Conservation (phyloP, 805 yeast genomes). For the Saturnispora quitensis region DNA sequence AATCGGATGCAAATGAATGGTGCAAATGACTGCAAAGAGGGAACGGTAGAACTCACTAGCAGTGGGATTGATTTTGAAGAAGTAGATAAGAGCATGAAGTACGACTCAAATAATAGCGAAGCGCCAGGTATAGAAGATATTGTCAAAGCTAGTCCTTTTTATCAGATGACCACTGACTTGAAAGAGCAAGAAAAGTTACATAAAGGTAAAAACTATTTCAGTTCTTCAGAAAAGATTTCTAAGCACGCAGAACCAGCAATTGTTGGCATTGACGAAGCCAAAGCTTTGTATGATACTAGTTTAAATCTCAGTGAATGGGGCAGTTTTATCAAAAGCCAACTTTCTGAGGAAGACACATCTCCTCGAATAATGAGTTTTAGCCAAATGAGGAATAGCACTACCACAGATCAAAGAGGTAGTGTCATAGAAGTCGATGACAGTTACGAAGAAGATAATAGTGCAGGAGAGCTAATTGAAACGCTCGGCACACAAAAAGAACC, state of each 20-base stretch:
- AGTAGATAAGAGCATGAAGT: neutral
- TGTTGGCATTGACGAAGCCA: neutral
- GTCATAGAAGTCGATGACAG: constrained; percentile 3
- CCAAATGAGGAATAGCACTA: neutral
- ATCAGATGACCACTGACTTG: neutral
- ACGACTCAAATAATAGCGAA: neutral
- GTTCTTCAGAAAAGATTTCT: neutral
- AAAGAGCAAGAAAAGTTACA: neutral
- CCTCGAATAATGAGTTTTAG: neutral
- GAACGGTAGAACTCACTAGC: neutral
- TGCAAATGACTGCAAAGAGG: neutral
- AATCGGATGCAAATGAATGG: neutral
- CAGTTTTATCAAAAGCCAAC: neutral
- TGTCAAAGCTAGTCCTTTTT: constrained; percentile 4
- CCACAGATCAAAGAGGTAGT: neutral
- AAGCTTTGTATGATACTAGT: constrained; percentile 7
- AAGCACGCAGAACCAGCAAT: neutral
- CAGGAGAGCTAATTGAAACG: neutral
- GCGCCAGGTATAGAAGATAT: neutral
- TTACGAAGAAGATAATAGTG: constrained; percentile 3
- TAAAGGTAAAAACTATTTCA: neutral
- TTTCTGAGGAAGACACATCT: neutral
- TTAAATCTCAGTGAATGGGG: constrained; percentile 1
- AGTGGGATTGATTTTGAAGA: neutral
- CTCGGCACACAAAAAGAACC: constrained; percentile 9